phyloP scores from a whole-genome alignment of 257 asterid genomes.

The Schizonepeta tenuifolia region DNA sequence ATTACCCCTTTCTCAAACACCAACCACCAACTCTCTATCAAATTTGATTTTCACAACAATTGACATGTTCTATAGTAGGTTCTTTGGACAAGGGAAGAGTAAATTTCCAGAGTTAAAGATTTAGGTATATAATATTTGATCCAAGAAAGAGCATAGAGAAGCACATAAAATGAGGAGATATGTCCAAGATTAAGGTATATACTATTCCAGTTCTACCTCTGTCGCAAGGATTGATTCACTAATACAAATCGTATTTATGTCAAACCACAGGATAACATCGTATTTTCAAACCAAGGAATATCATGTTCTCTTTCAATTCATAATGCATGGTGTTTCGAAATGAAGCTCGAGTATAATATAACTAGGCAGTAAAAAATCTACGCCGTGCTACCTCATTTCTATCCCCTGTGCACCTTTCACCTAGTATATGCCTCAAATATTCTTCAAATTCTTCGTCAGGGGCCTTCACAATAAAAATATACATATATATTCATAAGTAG shows the following conservation, averaged over 20 bases:
- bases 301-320: background rate
- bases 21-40: background rate
- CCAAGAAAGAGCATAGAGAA: background rate
- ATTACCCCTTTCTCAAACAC: background rate
- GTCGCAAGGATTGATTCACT: no score
- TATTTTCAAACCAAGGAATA: background rate
- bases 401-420: conserved; percentile 86
- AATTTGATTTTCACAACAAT: background rate
- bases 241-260: no score
- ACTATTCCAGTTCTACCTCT: background rate
- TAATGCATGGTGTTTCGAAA: background rate
- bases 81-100: background rate
- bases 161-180: background rate
- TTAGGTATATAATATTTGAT: background rate
- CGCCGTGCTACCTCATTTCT: conserved; percentile 68
- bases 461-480: conserved; percentile 53
- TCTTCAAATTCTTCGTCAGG: conserved; percentile 99
- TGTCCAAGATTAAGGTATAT: no score
- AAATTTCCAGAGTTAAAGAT: background rate
- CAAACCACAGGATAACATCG: background rate
- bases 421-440: conserved; percentile 76
- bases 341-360: background rate
- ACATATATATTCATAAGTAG: background rate
- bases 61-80: background rate
- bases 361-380: conserved; percentile 14